These are phyloP conservation scores for Tripidium arundinaceum DNA, from an alignment of 202 grass and related monocot genomes.

Conservation along the genomic window DNA sequence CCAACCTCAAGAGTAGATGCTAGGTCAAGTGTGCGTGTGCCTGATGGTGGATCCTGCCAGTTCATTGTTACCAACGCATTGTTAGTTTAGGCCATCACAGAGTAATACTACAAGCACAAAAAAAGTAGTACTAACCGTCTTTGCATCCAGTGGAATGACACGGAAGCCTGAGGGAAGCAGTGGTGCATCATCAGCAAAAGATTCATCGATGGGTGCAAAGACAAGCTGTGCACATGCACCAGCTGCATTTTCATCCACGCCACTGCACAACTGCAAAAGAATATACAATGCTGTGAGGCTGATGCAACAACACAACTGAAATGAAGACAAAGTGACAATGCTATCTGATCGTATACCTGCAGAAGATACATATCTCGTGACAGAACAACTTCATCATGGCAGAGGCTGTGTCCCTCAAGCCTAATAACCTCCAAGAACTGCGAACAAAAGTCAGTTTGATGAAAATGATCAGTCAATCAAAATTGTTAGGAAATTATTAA, in stretches of 20 bases:
- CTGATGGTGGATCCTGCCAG: too few species aligned
- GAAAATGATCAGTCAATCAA: not conserved
- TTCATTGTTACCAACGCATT: too few species aligned
- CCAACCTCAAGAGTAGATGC: too few species aligned
- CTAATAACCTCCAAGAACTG: slow-evolving; percentile 93
- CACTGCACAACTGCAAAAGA: slow-evolving; percentile 72
- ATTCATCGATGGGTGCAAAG: slow-evolving; percentile 97
- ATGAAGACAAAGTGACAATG: not conserved
- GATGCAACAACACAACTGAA: not conserved
- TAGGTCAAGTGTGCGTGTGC: too few species aligned
- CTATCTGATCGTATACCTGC: slow-evolving; percentile 45
- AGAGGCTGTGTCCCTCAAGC: slow-evolving; percentile 84
- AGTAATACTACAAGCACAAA: too few species aligned
- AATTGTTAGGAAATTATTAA: not conserved
- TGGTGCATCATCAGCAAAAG: slow-evolving; percentile 82
- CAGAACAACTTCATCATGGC: slow-evolving; percentile 79
- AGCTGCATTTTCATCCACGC: slow-evolving; percentile 76
- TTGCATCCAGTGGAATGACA: slow-evolving; percentile 79
- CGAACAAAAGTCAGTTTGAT: slow-evolving; percentile 21
- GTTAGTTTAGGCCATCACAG: too few species aligned
- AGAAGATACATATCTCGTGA: slow-evolving; percentile 87
- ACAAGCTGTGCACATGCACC: slow-evolving; percentile 90
- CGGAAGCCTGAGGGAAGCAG: slow-evolving; percentile 93
- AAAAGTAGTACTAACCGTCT: slow-evolving; percentile 43
- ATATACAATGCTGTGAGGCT: not conserved